These are phyloP conservation scores for Chaetomiaceae sp. DNA, from an alignment of 2,329 filamentous ascomycete genomes.

Conservation along the genomic window DNA sequence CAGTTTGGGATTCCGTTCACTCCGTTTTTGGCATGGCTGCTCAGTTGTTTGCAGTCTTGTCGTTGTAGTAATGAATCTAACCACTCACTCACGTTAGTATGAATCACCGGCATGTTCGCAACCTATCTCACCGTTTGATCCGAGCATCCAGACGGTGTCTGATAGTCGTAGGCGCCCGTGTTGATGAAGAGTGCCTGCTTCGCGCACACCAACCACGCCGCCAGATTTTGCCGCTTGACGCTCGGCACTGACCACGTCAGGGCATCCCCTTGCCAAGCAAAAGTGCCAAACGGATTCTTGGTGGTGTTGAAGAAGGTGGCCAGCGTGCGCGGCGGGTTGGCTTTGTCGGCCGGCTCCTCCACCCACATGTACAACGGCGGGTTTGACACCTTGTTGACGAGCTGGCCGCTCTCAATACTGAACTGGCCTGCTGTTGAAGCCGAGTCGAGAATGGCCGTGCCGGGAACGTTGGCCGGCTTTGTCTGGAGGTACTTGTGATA, in stretches of 20 bases:
- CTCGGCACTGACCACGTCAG: conserved; percentile 46
- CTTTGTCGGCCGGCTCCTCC: conserved; percentile 37
- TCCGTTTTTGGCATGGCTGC: too few species aligned
- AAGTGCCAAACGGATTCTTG: conserved; percentile 49
- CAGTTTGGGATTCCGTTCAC: too few species aligned
- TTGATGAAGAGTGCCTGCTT: conserved; percentile 50
- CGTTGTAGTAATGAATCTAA: too few species aligned
- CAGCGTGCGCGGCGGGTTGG: conserved; percentile 40
- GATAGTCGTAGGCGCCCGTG: conserved; percentile 51
- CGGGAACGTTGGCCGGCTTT: conserved; percentile 36
- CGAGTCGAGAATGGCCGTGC: conserved; percentile 44
- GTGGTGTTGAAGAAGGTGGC: conserved; percentile 44
- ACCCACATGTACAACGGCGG: conserved; percentile 42
- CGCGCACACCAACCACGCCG: conserved; percentile 54
- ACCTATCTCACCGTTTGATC: conserved; percentile 47
- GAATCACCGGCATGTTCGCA: too few species aligned
- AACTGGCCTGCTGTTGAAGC: conserved; percentile 52
- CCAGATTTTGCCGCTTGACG: conserved; percentile 47
- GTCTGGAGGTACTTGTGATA: conserved; percentile 52
- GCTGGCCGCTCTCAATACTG: conserved; percentile 49
- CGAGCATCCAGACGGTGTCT: conserved; percentile 50
- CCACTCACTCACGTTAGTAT: too few species aligned
- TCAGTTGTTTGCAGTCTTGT: too few species aligned
- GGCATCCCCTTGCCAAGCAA: conserved; percentile 52
- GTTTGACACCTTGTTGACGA: conserved; percentile 43